Base-by-base conservation (phyloP, 1,284 basidiomycete species). In the Sanghuangporus sanghuang region DNA sequence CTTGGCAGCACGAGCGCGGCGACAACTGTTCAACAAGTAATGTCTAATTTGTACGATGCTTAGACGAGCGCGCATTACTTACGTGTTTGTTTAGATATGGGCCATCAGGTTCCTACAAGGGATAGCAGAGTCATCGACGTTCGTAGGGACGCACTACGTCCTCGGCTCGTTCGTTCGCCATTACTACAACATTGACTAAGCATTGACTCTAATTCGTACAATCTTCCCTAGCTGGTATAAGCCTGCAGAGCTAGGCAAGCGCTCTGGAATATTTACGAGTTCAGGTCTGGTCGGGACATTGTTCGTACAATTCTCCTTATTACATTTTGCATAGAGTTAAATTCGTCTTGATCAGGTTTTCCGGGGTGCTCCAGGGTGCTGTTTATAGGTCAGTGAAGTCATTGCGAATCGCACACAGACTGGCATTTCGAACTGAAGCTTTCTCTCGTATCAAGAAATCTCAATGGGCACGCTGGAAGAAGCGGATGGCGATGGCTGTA, bases 61-160 rank as follows among this genome's bases (percentile, higher is more conserved):
- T 66, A 67, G 18, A 64, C 62, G 44, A 67, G 65, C 42, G 63
- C 66, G 14, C 62, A 68, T 14, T 64, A 57, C 66, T 32, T 67
- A 69, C 62, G 64, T 39, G 11, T 65, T 53, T 39, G 23, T 46
- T 32, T 63, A 91, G 81, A 78, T 92, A 57, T 88, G 87, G 71
- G 86, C 78, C 35, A 88, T 91, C 62, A 81, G 89, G 2, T 91
- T 92, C 72, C 80, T 92, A 62, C 87, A 90, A 72, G 90, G 87
- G 7, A 77, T 90, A 63, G 82, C 84, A 3, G 89, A 92, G 72
- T 81, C 86, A 0, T 89, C 86, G 6, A 89, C 87, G 0, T 90
- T 90, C 71, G 86, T 87, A 6, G 87, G 89, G n/a, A 83, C 85
- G 27, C 89, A 87, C 67, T 89, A 89, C 71, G 78, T 91, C 59